Evolutionary conservation across 177 flowering plant genomes (phyloP), one percentile per base, ranked within the genome.

Genomic region (Vitis hybrid): DNA sequence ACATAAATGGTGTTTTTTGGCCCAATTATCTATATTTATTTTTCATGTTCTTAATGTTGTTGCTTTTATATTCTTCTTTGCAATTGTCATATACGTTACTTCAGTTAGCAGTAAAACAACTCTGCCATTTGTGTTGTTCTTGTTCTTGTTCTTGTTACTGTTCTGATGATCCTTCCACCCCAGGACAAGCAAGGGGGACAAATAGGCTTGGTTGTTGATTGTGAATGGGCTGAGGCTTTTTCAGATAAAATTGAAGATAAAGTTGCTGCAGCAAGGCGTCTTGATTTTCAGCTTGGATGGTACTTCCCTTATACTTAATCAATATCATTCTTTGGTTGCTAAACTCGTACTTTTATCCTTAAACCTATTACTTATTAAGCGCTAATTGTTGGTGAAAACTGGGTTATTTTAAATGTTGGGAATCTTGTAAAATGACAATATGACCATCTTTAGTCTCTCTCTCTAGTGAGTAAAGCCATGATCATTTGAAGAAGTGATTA

Each of bases 281-380:
- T 90, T 66, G 97, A 84, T 64, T 94, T 89, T 87, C 97, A 92
- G 79, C 81, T 94, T 74, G 97, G 98, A 81, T 94, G 98, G 97
- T 94, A 87, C 2, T 56, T 54, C 51, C 22, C 15, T 31, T 15
- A 51, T 57, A 20, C 15, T 54, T 53, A 33, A 54, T 57, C 14
- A 55, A n/a, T 55, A n/a, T 60, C n/a, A 53, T n/a, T 54, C 33
- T 4, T 55, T 58, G 62, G 12, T 12, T 59, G 51, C 51, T 44
- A 13, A 54, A 55, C 17, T n/a, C 58, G 18, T 5, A 14, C 15
- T 15, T 14, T 55, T 55, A 55, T 15, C 18, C 17, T 0, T 17
- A 55, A 55, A 55, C 58, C 17, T 55, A 55, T 55, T 55, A n/a
- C 17, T 55, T 55, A 55, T 55, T 28, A 55, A 0, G 17, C 2